phyloP scores from a whole-genome alignment of 2,329 filamentous ascomycete species.

The Fusarium mundagurra region DNA sequence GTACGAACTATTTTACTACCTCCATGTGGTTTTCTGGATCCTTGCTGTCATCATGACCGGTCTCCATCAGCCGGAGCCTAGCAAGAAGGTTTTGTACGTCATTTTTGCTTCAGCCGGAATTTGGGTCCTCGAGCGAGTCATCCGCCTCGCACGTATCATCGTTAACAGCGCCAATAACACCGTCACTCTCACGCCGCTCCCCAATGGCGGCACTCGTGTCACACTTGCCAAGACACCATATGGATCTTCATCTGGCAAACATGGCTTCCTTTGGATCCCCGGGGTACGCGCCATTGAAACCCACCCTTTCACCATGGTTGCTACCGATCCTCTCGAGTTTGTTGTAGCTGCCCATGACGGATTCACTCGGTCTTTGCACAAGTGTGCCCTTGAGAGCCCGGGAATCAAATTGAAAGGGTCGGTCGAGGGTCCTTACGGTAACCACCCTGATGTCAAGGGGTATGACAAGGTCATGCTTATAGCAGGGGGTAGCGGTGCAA shows the following conservation, averaged over 20 bases:
- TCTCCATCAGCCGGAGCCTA: constrained; percentile 61
- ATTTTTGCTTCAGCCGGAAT: constrained; percentile 55
- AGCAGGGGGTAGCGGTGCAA: constrained; percentile 69
- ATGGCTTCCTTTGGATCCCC: constrained; percentile 73
- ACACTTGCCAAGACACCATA: constrained; percentile 60
- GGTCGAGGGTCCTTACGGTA: constrained; percentile 69
- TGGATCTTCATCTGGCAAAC: constrained; percentile 62
- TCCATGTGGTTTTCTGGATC: constrained; percentile 61
- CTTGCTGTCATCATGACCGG: constrained; percentile 58
- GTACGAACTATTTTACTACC: constrained; percentile 67
- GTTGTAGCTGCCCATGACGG: constrained; percentile 67
- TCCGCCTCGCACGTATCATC: constrained; percentile 57
- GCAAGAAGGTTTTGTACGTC: constrained; percentile 54
- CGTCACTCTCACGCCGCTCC: constrained; percentile 63
- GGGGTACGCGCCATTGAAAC: constrained; percentile 65
- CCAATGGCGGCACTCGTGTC: constrained; percentile 65
- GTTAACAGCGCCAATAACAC: constrained; percentile 60
- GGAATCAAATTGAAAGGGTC: constrained; percentile 60
- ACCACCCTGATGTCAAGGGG: constrained; percentile 59
- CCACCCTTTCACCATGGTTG: constrained; percentile 71
- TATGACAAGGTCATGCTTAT: constrained; percentile 68
- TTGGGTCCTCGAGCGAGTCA: constrained; percentile 62
- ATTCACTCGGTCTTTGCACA: constrained; percentile 66
- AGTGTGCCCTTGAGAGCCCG: constrained; percentile 60
- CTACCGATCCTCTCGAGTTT: constrained; percentile 64